Evolutionary conservation across 768 basidiomycete species (phyloP).

Genomic region (Suillus brevipes): DNA sequence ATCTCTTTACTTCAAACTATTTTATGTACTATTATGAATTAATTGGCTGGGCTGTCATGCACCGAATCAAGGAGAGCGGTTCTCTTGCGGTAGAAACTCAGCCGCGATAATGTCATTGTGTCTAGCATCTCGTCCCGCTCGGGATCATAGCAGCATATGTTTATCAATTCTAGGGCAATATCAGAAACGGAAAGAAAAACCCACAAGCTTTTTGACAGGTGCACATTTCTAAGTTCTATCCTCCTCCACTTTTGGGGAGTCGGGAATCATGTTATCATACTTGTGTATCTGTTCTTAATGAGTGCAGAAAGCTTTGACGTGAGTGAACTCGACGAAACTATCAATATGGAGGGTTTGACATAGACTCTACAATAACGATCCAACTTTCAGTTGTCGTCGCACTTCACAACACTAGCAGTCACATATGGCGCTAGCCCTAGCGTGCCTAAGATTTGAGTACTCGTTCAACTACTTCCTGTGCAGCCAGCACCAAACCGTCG

Average conservation of each 20-base stretch:
- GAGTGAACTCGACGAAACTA: not conserved
- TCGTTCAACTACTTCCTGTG: constrained; percentile 23
- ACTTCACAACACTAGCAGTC: not conserved
- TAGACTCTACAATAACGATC: not conserved
- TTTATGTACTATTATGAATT: not conserved
- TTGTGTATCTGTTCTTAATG: not conserved
- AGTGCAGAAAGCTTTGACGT: not conserved
- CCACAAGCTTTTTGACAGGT: too few relatives aligned
- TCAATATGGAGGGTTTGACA: not conserved
- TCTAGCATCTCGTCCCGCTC: too few relatives aligned
- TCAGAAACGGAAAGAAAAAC: too few relatives aligned
- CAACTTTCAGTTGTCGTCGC: not conserved
- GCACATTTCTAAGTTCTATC: too few relatives aligned
- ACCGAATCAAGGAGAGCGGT: not conserved
- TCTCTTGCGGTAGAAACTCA: not conserved
- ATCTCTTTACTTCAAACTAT: not conserved
- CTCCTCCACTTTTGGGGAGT: too few relatives aligned
- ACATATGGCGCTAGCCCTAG: not conserved
- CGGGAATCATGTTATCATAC: too few relatives aligned
- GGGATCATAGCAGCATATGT: too few relatives aligned
- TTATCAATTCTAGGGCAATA: too few relatives aligned
- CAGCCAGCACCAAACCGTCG: constrained; percentile 30
- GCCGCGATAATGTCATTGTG: not conserved
- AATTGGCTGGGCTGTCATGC: not conserved
- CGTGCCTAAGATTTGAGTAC: constrained; percentile 21